These are phyloP conservation scores for Globisporangium uncinulatum DNA, from an alignment of 352 stramenopile species.

Conservation along the genomic window DNA sequence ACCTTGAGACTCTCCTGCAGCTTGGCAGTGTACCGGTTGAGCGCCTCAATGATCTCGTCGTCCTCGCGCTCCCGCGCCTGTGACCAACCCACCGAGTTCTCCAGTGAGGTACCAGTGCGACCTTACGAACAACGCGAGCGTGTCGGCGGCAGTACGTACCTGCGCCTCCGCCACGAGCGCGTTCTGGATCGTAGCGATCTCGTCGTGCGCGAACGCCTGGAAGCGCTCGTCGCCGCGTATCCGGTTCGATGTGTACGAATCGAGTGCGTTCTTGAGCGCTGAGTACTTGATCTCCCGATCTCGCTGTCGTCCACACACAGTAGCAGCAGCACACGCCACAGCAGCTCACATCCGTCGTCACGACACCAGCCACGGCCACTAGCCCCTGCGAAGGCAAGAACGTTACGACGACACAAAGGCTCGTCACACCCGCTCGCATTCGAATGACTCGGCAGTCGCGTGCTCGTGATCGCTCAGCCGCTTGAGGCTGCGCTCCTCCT, in stretches of 20 bases:
- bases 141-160: conserved; percentile 13
- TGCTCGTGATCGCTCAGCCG: conserved; percentile 88
- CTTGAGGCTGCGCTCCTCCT: conserved; percentile 90
- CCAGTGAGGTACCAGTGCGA: not conserved
- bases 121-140: not conserved
- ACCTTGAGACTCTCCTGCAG: conserved; percentile 92
- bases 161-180: conserved; percentile 64
- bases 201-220: conserved; percentile 56
- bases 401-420: not conserved
- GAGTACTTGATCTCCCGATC: conserved; percentile 68
- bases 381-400: not conserved
- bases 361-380: not conserved
- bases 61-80: conserved; percentile 86
- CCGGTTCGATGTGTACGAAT: conserved; percentile 62
- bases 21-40: conserved; percentile 92
- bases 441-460: conserved; percentile 62
- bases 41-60: conserved; percentile 91
- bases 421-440: conserved; percentile 42
- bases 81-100: no score
- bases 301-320: conserved; percentile 1
- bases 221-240: conserved; percentile 77
- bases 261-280: conserved; percentile 61
- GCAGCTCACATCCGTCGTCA: no score
- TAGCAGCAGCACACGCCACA: not conserved
- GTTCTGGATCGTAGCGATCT: conserved; percentile 78